Evolutionary conservation across 1,139 yeast genomes (phyloP), one percentile per base, ranked within the genome.

Genomic region (Kazachstania sp.): DNA sequence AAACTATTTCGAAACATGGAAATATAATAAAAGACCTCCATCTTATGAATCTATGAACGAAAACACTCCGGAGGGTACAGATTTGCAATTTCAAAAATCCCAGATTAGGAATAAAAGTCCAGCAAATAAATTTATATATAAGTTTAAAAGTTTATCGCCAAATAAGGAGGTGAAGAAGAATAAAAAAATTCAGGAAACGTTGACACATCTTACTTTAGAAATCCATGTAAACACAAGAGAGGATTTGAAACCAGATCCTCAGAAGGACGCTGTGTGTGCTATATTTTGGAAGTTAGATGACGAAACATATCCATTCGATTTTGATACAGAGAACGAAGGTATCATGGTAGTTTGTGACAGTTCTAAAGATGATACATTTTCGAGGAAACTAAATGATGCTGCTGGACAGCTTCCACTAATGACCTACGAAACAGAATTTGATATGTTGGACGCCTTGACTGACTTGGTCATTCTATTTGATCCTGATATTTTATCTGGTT

Each of bases 401-500:
- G 52, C 57, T 1, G 51, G 48, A 3, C 43, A 48, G 3, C 43
- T 52, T 6, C 58, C 64, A 3, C 53, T 63, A 13, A 60, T 61
- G 2, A 50, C 56, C 1, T 78, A 76, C 49, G 68, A 67, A 1
- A 64, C 68, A 16, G 97, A 90, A 58, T 51, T 65, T 2, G 77
- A 71, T 4, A 71, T 85, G 77, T 60, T 88, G 3, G 68, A 72
- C 7, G 72, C 72, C 8, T 67, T 90, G 7, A 65, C 81, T 0
- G 70, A 73, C 1, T 51, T 83, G n/a, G 80, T 86, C 0, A 73
- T 79, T 28, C 55, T 69, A 2, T 72, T 79, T 46, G 97, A 92
- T 59, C 97, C 98, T 0, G 98, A 92, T 62, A 78, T 92, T 37
- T 61, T 94, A 7, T 74, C 87, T 0, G 97, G 97, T 0, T 92